Conservation (phyloP, 2,329 filamentous ascomycete genomes). For the Scleromitrula shiraiana region DNA sequence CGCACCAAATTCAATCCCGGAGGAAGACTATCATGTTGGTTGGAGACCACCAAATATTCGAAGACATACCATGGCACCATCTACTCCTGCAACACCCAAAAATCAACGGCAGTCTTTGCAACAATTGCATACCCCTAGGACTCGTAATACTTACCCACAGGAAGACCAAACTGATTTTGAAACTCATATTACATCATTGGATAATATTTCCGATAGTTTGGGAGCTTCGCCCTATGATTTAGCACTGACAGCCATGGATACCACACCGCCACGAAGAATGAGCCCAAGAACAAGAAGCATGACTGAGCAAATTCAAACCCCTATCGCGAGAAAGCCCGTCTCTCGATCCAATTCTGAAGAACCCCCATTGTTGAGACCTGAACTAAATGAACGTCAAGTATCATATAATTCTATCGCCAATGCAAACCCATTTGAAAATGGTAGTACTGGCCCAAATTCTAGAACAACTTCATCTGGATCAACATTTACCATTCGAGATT, state of each 20-base stretch:
- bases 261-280: background rate
- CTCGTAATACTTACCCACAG: conserved; percentile 3
- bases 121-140: background rate
- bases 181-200: conserved; percentile 19
- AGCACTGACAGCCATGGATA: conserved; percentile 8
- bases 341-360: background rate
- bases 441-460: background rate
- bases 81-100: background rate
- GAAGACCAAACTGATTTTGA: conserved; percentile 19
- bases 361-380: background rate
- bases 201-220: conserved; percentile 17
- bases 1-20: conserved; percentile 15
- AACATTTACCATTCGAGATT: conserved; percentile 7
- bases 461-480: conserved; percentile 6
- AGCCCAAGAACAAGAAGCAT: conserved; percentile 18
- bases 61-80: background rate
- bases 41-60: conserved; percentile 1
- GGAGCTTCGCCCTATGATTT: conserved; percentile 23
- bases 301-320: conserved; percentile 13
- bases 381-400: background rate
- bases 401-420: conserved; percentile 1
- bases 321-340: background rate
- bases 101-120: background rate
- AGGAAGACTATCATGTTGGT: conserved; percentile 8
- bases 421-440: background rate